phyloP scores from a whole-genome alignment of 1,284 basidiomycete genomes.

The Melanopsichium pennsylvanicum region DNA sequence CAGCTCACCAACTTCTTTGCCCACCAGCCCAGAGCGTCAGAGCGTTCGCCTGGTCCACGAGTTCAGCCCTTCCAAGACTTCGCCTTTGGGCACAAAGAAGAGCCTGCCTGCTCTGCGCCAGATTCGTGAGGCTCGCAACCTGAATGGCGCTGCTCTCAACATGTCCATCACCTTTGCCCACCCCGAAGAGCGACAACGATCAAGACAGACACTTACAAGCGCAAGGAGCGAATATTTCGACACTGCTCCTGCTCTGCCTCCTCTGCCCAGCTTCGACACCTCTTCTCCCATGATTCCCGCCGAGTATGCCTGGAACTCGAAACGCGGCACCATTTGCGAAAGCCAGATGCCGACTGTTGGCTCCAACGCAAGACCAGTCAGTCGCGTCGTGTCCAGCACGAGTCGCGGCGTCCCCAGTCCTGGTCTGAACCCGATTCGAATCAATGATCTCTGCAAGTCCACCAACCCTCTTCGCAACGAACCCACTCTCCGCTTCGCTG shows the following conservation, averaged over 20 bases:
- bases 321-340: constrained; percentile 13
- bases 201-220: constrained; percentile 4
- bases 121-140: constrained; percentile 28
- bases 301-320: constrained; percentile 35
- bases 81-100: constrained; percentile 23
- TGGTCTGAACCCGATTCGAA: constrained; percentile 20
- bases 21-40: constrained; percentile 30
- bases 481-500: constrained; percentile 13
- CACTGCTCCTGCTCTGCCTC: constrained; percentile 28
- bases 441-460: constrained; percentile 38
- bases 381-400: constrained; percentile 43
- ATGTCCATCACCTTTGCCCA: constrained; percentile 20
- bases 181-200: constrained; percentile 14
- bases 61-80: constrained; percentile 13
- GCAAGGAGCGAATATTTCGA: constrained; percentile 9
- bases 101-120: constrained; percentile 47
- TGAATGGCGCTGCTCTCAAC: neutral
- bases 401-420: constrained; percentile 46
- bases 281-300: constrained; percentile 43
- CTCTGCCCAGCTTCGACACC: constrained; percentile 35
- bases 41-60: constrained; percentile 6
- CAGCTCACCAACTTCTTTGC: constrained; percentile 23
- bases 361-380: constrained; percentile 24
- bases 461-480: constrained; percentile 26
- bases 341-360: constrained; percentile 18